Conservation (phyloP, 1,284 basidiomycete genomes). For the Ganoderma resinaceum region DNA sequence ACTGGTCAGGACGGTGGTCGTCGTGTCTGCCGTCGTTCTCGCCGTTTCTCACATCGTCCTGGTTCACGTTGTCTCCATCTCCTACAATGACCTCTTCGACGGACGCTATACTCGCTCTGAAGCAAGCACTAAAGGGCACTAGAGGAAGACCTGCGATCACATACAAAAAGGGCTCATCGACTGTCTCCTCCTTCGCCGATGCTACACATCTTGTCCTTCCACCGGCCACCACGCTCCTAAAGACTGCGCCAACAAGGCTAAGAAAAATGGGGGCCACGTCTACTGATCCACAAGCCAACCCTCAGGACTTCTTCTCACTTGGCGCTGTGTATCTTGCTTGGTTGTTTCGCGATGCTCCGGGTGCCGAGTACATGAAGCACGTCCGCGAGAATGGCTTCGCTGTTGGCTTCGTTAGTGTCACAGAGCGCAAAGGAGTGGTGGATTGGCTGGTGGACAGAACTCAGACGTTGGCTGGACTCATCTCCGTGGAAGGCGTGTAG, state of each 20-base stretch:
- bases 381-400: constrained; percentile 76
- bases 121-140: constrained; percentile 60
- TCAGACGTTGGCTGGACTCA: constrained; percentile 60
- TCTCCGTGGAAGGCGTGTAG: constrained; percentile 62
- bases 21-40: too few species aligned
- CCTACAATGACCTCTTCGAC: constrained; percentile 30
- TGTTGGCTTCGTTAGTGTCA: constrained; percentile 83
- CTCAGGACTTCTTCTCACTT: constrained; percentile 76
- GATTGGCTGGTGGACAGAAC: constrained; percentile 84
- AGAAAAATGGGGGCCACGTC: constrained; percentile 58
- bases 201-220: constrained; percentile 76
- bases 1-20: too few species aligned
- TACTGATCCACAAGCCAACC: constrained; percentile 46
- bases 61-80: too few species aligned
- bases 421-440: constrained; percentile 83
- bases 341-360: constrained; percentile 72
- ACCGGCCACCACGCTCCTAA: constrained; percentile 60
- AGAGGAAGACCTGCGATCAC: constrained; percentile 49
- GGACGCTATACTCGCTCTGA: constrained; percentile 64
- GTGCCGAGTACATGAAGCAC: constrained; percentile 88
- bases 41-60: constrained; percentile 15
- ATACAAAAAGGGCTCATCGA: constrained; percentile 47
- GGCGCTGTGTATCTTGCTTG: constrained; percentile 86
- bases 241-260: constrained; percentile 79
- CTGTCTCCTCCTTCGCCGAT: constrained; percentile 34